Evolutionary conservation across 768 basidiomycete genomes (phyloP).

Genomic region (Porphyrellus cyaneotinctus): DNA sequence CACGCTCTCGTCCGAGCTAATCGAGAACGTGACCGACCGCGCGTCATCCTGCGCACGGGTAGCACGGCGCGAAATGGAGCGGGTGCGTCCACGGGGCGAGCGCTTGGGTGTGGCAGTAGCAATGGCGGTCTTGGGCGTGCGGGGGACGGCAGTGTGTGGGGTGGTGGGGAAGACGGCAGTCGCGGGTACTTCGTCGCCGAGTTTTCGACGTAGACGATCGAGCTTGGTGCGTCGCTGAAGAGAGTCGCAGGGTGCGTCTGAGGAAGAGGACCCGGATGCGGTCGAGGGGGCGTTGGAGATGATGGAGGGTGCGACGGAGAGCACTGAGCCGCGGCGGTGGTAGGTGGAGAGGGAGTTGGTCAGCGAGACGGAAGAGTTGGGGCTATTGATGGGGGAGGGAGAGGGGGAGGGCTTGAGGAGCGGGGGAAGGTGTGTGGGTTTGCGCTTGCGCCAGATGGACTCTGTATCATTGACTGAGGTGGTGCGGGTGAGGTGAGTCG

Average conservation of each 20-base stretch:
- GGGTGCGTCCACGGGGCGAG: neutral
- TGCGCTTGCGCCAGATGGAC: slow-evolving; percentile 24
- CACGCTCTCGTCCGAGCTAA: slow-evolving; percentile 27
- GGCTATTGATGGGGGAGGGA: neutral
- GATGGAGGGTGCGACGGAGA: slow-evolving; percentile 18
- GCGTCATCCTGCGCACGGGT: slow-evolving; percentile 16
- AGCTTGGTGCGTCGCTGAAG: slow-evolving; percentile 52
- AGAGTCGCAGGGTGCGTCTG: slow-evolving; percentile 34
- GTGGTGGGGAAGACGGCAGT: slow-evolving; percentile 53
- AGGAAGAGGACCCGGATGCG: slow-evolving; percentile 25
- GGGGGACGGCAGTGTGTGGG: slow-evolving; percentile 9
- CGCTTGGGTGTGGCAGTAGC: neutral
- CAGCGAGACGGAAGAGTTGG: slow-evolving; percentile 3
- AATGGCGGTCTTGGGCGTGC: neutral
- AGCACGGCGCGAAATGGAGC: neutral
- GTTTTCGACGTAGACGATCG: slow-evolving; percentile 55
- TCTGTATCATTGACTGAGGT: slow-evolving; percentile 1
- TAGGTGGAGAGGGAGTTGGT: neutral
- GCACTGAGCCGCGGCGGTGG: slow-evolving; percentile 20
- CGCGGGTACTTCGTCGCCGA: slow-evolving; percentile 61
- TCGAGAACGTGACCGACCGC: slow-evolving; percentile 22
- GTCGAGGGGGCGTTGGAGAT: slow-evolving; percentile 14
- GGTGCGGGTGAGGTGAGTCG: neutral
- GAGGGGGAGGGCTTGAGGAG: slow-evolving; percentile 17
- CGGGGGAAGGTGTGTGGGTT: slow-evolving; percentile 27